phyloP scores from a whole-genome alignment of 2,329 filamentous ascomycete species.

The Cladobotryum mycophilum region DNA sequence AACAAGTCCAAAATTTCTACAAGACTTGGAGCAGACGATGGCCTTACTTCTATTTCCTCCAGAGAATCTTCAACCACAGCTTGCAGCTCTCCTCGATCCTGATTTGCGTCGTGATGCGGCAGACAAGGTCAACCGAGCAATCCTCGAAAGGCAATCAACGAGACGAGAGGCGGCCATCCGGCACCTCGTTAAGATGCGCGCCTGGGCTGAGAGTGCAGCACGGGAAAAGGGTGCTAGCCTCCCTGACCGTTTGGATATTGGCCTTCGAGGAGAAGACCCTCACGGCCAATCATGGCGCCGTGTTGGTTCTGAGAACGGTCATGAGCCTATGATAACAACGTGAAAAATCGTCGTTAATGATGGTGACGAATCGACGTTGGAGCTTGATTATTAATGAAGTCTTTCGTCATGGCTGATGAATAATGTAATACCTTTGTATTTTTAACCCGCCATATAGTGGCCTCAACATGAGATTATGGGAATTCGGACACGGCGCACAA shows the following conservation, averaged over 20 bases:
- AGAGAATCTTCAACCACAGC: constrained; percentile 69
- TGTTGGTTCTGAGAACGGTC: constrained; percentile 31
- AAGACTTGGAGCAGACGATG: constrained; percentile 89
- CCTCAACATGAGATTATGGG: background rate
- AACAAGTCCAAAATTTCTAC: constrained; percentile 71
- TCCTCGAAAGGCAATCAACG: constrained; percentile 66
- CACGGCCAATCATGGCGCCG: constrained; percentile 20
- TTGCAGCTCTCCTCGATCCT: constrained; percentile 72
- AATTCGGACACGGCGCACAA: background rate
- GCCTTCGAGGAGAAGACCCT: constrained; percentile 31
- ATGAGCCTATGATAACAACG: constrained; percentile 48
- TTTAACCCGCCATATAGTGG: background rate
- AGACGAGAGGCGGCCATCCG: constrained; percentile 76
- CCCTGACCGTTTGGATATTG: constrained; percentile 31
- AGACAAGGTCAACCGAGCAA: constrained; percentile 80
- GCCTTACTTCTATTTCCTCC: constrained; percentile 80
- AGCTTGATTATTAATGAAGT: background rate
- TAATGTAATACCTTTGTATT: background rate
- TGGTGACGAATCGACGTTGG: background rate
- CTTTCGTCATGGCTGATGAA: background rate
- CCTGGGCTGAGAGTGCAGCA: constrained; percentile 72
- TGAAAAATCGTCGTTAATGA: constrained; percentile 21
- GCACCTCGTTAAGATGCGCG: constrained; percentile 71
- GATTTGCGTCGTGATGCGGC: constrained; percentile 78
- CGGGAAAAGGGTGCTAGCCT: constrained; percentile 26